These are phyloP conservation scores for Hymenoscyphus infarciens DNA, from an alignment of 2,329 filamentous ascomycete genomes.

Conservation along the genomic window DNA sequence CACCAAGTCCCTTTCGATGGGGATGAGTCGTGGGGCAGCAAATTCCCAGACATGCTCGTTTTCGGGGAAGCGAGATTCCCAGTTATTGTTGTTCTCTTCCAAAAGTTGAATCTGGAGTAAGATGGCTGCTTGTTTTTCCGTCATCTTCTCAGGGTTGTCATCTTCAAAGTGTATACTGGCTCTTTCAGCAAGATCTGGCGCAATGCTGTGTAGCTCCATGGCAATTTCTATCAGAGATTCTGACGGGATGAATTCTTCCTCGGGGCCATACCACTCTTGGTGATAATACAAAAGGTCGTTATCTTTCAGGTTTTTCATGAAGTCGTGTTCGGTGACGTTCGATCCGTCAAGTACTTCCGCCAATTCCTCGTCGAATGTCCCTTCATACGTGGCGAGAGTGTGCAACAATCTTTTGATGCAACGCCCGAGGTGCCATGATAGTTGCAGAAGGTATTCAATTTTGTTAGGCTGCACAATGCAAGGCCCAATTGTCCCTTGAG, in stretches of 20 bases:
- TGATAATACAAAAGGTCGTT: background rate
- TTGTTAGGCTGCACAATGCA: slow-evolving; percentile 31
- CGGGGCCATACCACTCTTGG: background rate
- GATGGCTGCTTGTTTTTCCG: slow-evolving; percentile 16
- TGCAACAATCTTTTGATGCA: background rate
- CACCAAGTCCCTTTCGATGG: background rate
- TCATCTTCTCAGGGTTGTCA: slow-evolving; percentile 5
- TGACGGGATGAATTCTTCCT: background rate
- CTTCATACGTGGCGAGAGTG: background rate
- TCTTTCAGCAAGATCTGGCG: slow-evolving; percentile 25
- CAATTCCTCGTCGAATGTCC: background rate
- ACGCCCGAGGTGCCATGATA: slow-evolving; percentile 27
- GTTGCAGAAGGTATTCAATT: slow-evolving; percentile 17
- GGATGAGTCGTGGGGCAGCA: slow-evolving; percentile 15
- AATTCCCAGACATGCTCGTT: slow-evolving; percentile 32
- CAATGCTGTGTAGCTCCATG: slow-evolving; percentile 20
- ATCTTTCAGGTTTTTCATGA: background rate
- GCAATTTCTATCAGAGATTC: slow-evolving; percentile 17
- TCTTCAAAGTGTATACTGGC: slow-evolving; percentile 6
- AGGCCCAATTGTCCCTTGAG: slow-evolving; percentile 16
- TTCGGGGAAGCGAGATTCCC: slow-evolving; percentile 29
- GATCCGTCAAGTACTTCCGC: background rate
- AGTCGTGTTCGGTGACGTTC: background rate
- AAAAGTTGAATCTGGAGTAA: slow-evolving; percentile 30
- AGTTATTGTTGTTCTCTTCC: slow-evolving; percentile 31